These are phyloP conservation scores for Lojkania enalia DNA, from an alignment of 2,329 filamentous ascomycete species.

Conservation along the genomic window DNA sequence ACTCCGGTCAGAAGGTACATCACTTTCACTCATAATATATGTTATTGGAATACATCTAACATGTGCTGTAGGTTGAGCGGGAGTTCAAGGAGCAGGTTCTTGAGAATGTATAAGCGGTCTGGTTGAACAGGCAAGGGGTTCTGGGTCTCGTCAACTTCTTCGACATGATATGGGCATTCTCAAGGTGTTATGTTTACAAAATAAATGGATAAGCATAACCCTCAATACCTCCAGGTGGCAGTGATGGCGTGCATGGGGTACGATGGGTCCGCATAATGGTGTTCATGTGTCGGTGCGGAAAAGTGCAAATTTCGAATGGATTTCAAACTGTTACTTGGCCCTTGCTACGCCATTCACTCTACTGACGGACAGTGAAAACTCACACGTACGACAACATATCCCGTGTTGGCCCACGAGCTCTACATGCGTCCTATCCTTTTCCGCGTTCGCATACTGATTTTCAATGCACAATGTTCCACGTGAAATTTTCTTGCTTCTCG, in stretches of 20 bases:
- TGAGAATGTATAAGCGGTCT: constrained; percentile 79
- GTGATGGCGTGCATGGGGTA: constrained; percentile 42
- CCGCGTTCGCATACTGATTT: no score
- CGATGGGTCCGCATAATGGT: not conserved
- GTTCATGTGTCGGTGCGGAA: constrained; percentile 34
- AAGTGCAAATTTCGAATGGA: constrained; percentile 29
- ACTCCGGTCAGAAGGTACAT: constrained; percentile 90
- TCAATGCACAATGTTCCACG: no score
- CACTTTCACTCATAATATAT: not conserved
- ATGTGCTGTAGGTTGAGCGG: constrained; percentile 64
- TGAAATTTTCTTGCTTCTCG: no score
- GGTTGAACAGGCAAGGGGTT: constrained; percentile 43
- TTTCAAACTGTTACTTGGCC: no score
- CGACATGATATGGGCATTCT: constrained; percentile 48
- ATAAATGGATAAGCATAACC: constrained; percentile 45
- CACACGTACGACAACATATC: no score
- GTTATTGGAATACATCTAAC: constrained; percentile 1
- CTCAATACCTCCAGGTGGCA: constrained; percentile 36
- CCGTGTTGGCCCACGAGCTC: no score
- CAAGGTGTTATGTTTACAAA: constrained; percentile 49
- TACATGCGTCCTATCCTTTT: no score
- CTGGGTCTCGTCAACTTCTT: constrained; percentile 45
- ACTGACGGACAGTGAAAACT: no score
- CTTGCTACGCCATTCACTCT: no score
- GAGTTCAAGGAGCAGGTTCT: constrained; percentile 99